Percentiles rank a stretch among this genome's conserved stretches.
Conservation (phyloP, 352 stramenopile genomes). For the Hyaloperonospora brassicae region DNA sequence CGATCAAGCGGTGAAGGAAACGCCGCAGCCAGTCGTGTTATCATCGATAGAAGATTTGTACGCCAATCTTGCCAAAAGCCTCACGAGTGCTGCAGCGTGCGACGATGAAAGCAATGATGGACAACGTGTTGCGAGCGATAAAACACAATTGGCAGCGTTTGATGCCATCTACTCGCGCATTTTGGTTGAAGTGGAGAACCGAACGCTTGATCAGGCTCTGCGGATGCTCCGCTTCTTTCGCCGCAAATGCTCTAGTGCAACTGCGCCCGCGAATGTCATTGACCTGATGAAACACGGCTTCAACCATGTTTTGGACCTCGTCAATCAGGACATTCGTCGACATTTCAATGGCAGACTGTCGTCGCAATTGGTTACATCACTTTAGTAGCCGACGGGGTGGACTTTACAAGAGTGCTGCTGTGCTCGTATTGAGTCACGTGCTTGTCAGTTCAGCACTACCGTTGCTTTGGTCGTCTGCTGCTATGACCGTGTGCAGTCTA, state of each 20-base stretch:
- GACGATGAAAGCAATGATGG: constrained; percentile 3
- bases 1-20: constrained; percentile 12
- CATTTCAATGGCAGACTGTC: constrained; percentile 47
- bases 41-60: constrained; percentile 53
- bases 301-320: constrained; percentile 52
- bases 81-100: constrained; percentile 4
- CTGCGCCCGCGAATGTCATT: neutral
- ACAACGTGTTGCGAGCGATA: neutral
- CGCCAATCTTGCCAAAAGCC: constrained; percentile 21
- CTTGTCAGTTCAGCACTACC: neutral
- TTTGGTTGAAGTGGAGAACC: constrained; percentile 57
- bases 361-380: constrained; percentile 27
- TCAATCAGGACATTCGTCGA: constrained; percentile 45
- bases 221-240: constrained; percentile 68
- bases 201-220: constrained; percentile 43
- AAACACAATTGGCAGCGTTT: constrained; percentile 30
- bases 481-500: constrained; percentile 28
- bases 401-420: neutral
- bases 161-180: constrained; percentile 72
- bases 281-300: constrained; percentile 30
- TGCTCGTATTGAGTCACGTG: neutral
- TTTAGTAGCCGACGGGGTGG: constrained; percentile 13
- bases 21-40: constrained; percentile 9
- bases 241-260: constrained; percentile 41
- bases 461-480: constrained; percentile 7